Base-by-base conservation (phyloP, 2,329 filamentous ascomycete species). In the Zymoseptoria tritici region DNA sequence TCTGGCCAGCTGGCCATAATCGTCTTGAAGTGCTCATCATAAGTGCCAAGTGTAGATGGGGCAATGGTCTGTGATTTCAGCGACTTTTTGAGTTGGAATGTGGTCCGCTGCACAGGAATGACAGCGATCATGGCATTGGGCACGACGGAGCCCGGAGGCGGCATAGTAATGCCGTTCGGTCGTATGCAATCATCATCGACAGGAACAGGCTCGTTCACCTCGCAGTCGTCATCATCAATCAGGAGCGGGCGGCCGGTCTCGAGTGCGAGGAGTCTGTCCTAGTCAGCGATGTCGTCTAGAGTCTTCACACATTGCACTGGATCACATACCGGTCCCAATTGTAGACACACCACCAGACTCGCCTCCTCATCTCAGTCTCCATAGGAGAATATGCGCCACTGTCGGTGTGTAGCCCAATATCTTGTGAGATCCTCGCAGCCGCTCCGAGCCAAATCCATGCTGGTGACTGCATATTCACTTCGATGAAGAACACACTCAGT, bases 321-420 rank as follows among this genome's bases (percentile, higher is more conserved):
- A 49, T n/a, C 21, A 11, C 79, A 70, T 72, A 86, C 85, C 91
- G 85, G 76, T 99, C 94, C 77, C 92, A 85, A 52, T 91, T 85
- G 75, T 97, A 97, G 59, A 96, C 84, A 13, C 90, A 85, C 91
- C 94, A 99, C 93, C 93, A 99, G 2, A 94, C 84, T 58, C 92
- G 83, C 62, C 89, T 85, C 57, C 92, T 85, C 85, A 93, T 91
- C 74, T 97, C 93, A 9, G 84, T 84, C 68, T 96, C 91, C 13
- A 96, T 79, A 1, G 85, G 80, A 2, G 88, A 82, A 81, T 87
- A 91, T 0, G 86, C 81, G 0, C 87, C 87, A 1, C 84, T 83
- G 68, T 96, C 90, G 6, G 83, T 78, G 68, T 97, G 87, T 9
- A 97, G 79, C 0, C 90, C 90, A 52, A 97, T 80, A 65, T 94